phyloP scores from a whole-genome alignment of 2,329 filamentous ascomycete genomes.

The Aspergillus sp. region DNA sequence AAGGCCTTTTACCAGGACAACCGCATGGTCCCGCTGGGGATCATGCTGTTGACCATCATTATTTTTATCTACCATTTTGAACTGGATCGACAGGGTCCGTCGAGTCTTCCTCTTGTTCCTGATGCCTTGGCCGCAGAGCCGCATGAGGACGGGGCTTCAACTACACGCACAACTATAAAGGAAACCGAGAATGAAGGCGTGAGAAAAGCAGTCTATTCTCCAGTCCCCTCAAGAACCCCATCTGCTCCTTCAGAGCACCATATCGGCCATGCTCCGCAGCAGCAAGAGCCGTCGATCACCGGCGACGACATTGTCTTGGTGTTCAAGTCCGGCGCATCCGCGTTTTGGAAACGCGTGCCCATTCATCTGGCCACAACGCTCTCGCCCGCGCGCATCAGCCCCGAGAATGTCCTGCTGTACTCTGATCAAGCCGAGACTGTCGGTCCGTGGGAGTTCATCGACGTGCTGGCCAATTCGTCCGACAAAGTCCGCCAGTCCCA shows the following conservation, averaged over 20 bases:
- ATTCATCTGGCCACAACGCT: slow-evolving; percentile 27
- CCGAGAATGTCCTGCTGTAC: slow-evolving; percentile 23
- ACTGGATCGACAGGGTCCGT: slow-evolving; percentile 15
- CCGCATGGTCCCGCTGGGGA: slow-evolving; percentile 22
- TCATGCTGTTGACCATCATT: slow-evolving; percentile 21
- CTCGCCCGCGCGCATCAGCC: slow-evolving; percentile 20
- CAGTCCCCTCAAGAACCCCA: not conserved
- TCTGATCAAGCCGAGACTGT: slow-evolving; percentile 25
- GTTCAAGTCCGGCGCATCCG: slow-evolving; percentile 26
- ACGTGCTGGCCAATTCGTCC: slow-evolving; percentile 23
- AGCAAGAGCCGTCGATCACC: not conserved
- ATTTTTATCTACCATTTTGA: slow-evolving; percentile 24
- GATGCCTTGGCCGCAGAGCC: not conserved
- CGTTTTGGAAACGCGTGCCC: slow-evolving; percentile 26
- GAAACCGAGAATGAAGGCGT: not conserved
- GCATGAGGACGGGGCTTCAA: not conserved
- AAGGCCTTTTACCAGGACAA: slow-evolving; percentile 24
- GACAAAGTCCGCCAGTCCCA: slow-evolving; percentile 14
- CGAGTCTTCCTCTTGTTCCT: not conserved
- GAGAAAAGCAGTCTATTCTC: not conserved
- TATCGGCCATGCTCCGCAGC: not conserved
- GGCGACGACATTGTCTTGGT: slow-evolving; percentile 10
- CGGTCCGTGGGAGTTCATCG: slow-evolving; percentile 20
- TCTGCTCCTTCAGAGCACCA: not conserved
- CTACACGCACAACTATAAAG: not conserved